These are phyloP conservation scores for Buddleja alternifolia DNA, from an alignment of 257 asterid species.

Conservation along the genomic window DNA sequence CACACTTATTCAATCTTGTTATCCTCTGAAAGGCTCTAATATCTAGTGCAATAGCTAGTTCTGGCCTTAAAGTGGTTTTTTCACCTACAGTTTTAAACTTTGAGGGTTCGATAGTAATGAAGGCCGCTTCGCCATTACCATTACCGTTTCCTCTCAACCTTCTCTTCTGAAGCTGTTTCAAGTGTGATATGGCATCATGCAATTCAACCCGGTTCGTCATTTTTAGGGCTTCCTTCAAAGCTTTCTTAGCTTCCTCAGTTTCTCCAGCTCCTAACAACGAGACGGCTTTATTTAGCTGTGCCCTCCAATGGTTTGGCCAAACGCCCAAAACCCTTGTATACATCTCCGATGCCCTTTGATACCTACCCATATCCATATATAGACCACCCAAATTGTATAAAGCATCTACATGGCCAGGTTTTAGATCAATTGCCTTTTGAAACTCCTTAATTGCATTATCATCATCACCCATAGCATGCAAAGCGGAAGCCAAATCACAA, in stretches of 20 bases:
- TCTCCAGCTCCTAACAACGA: slow-evolving; percentile 95
- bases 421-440: slow-evolving; percentile 96
- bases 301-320: slow-evolving; percentile 98
- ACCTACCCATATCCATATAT: slow-evolving; percentile 99
- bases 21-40: slow-evolving; percentile 91
- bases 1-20: slow-evolving; percentile 83
- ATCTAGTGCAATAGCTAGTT: slow-evolving; percentile 72
- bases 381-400: slow-evolving; percentile 91
- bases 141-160: slow-evolving; percentile 68
- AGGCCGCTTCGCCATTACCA: slow-evolving; percentile 71
- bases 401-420: slow-evolving; percentile 97
- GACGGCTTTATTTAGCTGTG: slow-evolving; percentile 93
- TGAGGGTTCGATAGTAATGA: slow-evolving; percentile 65
- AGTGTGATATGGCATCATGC: slow-evolving; percentile 86
- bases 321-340: slow-evolving; percentile 89
- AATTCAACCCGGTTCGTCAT: slow-evolving; percentile 94
- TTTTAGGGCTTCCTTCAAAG: slow-evolving; percentile 91
- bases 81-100: slow-evolving; percentile 80
- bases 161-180: slow-evolving; percentile 95
- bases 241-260: slow-evolving; percentile 93
- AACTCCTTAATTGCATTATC: slow-evolving; percentile 98
- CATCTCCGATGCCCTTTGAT: slow-evolving; percentile 98
- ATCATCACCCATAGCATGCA: slow-evolving; percentile 94
- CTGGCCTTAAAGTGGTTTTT: slow-evolving; percentile 72
- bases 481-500: slow-evolving; percentile 97